Evolutionary conservation across 2,329 filamentous ascomycete genomes (phyloP), one percentile per base, ranked within the genome.

Genomic region (Xylariaceae sp.): DNA sequence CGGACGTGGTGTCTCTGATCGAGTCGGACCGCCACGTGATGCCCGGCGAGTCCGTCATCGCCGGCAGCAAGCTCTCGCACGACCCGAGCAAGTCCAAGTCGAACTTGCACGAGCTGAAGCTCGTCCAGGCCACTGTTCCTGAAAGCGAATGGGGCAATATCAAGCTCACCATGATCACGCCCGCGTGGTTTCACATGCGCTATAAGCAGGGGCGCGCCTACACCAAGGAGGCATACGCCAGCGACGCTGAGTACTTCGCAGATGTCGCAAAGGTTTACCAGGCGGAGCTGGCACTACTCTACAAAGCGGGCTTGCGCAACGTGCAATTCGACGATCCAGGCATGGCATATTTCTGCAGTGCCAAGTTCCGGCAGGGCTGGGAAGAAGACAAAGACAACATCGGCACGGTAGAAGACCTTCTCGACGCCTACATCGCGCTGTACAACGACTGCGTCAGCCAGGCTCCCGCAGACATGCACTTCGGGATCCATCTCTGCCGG

Each of bases 401-500:
- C 50, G 84, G 86, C 71, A 83, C 83, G 1, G 83, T 88, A 6
- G 88, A 90, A 44, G 85, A 87, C 64, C 85, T 91, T 40, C 82
- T 93, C 19, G 87, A 91, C 65, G 84, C 87, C 24, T 93, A 93
- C 75, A 89, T 93, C 71, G 79, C 82, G 60, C 84, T 91, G 63
- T 92, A 92, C 79, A 92, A 92, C 71, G 86, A 89, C 72, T 85
- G 81, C 67, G 80, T 91, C 68, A 76, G 79, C 66, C 82, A 83
- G 66, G 76, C 85, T 0, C 88, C 89, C 0, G 71, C 78, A 2
- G 89, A 92, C 69, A 84, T 92, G 79, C 89, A 92, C 73, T 82
- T 90, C 2, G 90, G 90, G 41, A 87, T 93, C 14, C 90, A 93
- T 70, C 78, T 92, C 48, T 92, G 90, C 80, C 82, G 82, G 7